Conservation (phyloP, 768 basidiomycete species). For the Boletus rubroflammeus region DNA sequence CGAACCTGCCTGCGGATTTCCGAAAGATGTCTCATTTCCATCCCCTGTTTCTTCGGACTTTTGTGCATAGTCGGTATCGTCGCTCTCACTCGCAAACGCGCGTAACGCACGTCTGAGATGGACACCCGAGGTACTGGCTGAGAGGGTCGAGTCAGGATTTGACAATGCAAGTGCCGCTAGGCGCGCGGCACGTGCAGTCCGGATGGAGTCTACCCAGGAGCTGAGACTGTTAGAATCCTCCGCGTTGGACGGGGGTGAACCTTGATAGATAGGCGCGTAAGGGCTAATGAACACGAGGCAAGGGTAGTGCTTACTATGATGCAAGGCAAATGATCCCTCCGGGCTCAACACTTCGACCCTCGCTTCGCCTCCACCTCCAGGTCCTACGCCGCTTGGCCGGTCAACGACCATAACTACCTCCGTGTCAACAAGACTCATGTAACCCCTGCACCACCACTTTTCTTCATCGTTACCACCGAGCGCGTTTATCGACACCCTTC, state of each 20-base stretch:
- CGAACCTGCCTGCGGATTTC: neutral
- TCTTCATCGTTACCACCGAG: conserved; percentile 48
- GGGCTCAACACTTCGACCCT: conserved; percentile 75
- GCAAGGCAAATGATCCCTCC: conserved; percentile 70
- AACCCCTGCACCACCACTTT: conserved; percentile 70
- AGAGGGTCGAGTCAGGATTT: conserved; percentile 77
- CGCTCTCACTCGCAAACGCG: conserved; percentile 55
- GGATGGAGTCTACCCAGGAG: conserved; percentile 67
- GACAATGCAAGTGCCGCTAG: conserved; percentile 67
- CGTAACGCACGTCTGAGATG: conserved; percentile 72
- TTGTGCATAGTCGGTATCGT: conserved; percentile 35
- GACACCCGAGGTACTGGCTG: conserved; percentile 69
- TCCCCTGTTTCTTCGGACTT: conserved; percentile 39
- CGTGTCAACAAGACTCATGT: conserved; percentile 65
- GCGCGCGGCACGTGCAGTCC: conserved; percentile 66
- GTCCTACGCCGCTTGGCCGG: conserved; percentile 20
- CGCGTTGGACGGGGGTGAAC: neutral
- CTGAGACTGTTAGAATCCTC: conserved; percentile 27
- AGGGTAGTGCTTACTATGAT: conserved; percentile 48
- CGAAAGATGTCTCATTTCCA: conserved; percentile 35
- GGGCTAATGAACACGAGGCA: neutral
- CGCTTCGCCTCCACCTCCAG: conserved; percentile 40
- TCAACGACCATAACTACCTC: conserved; percentile 59
- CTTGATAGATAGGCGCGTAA: conserved; percentile 2
- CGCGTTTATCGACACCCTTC: conserved; percentile 16